A percentile compares a stretch with the other conserved stretches of the same genome.
Conservation (phyloP, 176 grass and related monocot species). For the Alopecurus myosuroides region DNA sequence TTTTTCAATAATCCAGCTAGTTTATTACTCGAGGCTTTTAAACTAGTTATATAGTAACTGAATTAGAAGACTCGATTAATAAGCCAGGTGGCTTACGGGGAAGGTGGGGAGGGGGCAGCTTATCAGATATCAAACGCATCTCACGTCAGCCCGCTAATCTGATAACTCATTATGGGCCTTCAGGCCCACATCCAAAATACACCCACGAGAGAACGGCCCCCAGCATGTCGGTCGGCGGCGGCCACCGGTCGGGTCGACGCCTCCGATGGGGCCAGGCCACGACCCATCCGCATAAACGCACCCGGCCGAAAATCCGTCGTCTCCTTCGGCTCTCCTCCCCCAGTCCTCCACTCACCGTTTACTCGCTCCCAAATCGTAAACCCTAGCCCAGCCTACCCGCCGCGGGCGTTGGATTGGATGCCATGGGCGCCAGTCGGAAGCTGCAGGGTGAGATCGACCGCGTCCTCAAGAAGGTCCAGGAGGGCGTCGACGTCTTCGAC, state of each 20-base stretch:
- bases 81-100: no score
- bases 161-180: not conserved
- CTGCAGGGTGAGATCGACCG: conserved; percentile 99
- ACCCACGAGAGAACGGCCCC: not conserved
- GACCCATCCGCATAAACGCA: not conserved
- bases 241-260: not conserved
- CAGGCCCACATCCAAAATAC: not conserved
- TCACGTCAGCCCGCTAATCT: no score
- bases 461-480: conserved; percentile 98
- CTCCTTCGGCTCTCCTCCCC: not conserved
- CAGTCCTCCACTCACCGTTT: not conserved
- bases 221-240: not conserved
- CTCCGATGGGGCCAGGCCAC: no score
- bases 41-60: no score
- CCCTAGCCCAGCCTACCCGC: conserved; percentile 26
- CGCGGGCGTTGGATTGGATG: not conserved
- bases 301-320: not conserved
- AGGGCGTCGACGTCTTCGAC: conserved; percentile 98
- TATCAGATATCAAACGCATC: no score
- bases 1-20: no score
- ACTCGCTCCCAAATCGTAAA: conserved; percentile 39
- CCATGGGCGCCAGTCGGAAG: conserved; percentile 93
- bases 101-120: no score
- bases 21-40: no score
- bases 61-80: no score